A percentile compares a stretch with the other conserved stretches of the same genome.
Evolutionary conservation across 164 flowering plant species (phyloP).

Genomic region (Stephania japonica): DNA sequence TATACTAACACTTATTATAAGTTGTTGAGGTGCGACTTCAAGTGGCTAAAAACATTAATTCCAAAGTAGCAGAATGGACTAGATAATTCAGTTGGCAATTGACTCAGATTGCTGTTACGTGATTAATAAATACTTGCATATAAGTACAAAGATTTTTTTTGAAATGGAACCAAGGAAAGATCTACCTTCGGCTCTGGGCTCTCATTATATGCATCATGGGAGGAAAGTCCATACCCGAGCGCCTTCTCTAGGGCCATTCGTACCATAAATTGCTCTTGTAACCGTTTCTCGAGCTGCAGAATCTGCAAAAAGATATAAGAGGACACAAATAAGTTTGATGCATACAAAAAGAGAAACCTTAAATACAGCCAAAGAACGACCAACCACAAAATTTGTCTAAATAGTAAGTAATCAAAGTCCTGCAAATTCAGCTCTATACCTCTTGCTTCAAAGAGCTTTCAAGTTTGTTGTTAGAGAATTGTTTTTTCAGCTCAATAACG

Average conservation of each 20-base stretch:
- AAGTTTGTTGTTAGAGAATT: slow-evolving; percentile 31
- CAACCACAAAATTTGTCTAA: neutral
- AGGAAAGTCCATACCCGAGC: slow-evolving; percentile 29
- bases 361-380: too few relatives aligned
- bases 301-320: slow-evolving; percentile 35
- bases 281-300: slow-evolving; percentile 48
- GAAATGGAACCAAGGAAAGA: neutral
- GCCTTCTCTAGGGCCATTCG: slow-evolving; percentile 60
- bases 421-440: slow-evolving; percentile 37
- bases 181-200: slow-evolving; percentile 52
- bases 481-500: slow-evolving; percentile 23
- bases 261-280: slow-evolving; percentile 48
- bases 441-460: slow-evolving; percentile 69
- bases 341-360: neutral
- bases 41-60: too few relatives aligned
- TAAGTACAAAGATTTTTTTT: neutral
- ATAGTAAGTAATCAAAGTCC: neutral
- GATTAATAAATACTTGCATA: neutral
- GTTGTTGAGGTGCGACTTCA: too few relatives aligned
- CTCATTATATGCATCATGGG: slow-evolving; percentile 23
- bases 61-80: too few relatives aligned
- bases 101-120: neutral
- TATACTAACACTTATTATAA: too few relatives aligned
- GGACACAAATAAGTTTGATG: neutral
- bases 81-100: too few relatives aligned